A percentile compares a stretch with the other conserved stretches of the same genome.
Conservation (phyloP, 495 filamentous ascomycete genomes). For the Cenococcum geophilum region DNA sequence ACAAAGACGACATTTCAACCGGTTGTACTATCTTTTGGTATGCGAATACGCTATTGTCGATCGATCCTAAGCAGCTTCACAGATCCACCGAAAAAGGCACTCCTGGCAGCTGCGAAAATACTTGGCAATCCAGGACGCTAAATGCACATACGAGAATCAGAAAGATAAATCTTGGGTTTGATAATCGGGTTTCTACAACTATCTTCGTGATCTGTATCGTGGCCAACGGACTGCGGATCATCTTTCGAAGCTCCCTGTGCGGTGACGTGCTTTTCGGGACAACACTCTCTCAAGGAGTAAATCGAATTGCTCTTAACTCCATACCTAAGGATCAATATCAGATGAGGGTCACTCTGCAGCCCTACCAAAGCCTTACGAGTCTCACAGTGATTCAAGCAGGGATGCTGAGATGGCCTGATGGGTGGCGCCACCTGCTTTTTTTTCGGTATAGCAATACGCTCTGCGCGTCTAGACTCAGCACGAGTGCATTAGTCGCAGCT, state of each 20-base stretch:
- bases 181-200: background rate
- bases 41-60: background rate
- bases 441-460: no score
- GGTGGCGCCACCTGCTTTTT: background rate
- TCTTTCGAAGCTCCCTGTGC: background rate
- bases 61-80: background rate
- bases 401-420: background rate
- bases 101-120: background rate
- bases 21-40: background rate
- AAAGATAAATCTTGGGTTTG: background rate
- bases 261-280: background rate
- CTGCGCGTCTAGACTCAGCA: no score
- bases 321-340: background rate
- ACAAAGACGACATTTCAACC: background rate
- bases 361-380: background rate
- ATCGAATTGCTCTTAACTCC: background rate
- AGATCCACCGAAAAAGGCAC: background rate
- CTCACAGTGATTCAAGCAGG: background rate
- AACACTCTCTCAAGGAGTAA: background rate
- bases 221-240: background rate
- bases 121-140: background rate
- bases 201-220: background rate
- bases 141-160: background rate
- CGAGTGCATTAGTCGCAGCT: no score
- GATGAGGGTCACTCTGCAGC: background rate